Conservation (phyloP, 208 protist species). For the Leishmania mexicana region DNA sequence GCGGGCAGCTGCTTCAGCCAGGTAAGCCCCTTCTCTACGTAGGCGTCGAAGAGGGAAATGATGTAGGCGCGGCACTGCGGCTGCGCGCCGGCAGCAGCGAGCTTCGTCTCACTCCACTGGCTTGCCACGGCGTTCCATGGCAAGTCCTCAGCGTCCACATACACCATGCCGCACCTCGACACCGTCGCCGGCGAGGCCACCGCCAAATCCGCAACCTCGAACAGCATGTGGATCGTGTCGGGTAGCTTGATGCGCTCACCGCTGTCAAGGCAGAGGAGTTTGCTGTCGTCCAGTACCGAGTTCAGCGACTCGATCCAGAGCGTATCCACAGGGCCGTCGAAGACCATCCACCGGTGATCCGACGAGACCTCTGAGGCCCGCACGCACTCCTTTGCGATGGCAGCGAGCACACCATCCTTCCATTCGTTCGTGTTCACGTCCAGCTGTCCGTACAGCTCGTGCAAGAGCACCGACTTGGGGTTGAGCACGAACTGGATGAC, state of each 20-base stretch:
- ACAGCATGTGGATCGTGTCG: slow-evolving; percentile 96
- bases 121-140: slow-evolving; percentile 92
- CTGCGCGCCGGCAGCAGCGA: slow-evolving; percentile 53
- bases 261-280: slow-evolving; percentile 98
- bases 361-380: slow-evolving; percentile 74
- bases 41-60: slow-evolving; percentile 87
- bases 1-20: slow-evolving; percentile 79
- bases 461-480: slow-evolving; percentile 97
- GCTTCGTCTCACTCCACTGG: slow-evolving; percentile 89
- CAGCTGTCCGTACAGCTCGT: slow-evolving; percentile 97
- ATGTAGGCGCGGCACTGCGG: slow-evolving; percentile 85
- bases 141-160: slow-evolving; percentile 93
- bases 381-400: slow-evolving; percentile 91
- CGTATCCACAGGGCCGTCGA: slow-evolving; percentile 99
- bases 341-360: slow-evolving; percentile 97
- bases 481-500: slow-evolving; percentile 96
- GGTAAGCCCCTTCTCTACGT: slow-evolving; percentile 85
- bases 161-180: slow-evolving; percentile 98
- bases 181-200: slow-evolving; percentile 98
- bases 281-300: slow-evolving; percentile 98
- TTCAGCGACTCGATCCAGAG: slow-evolving; percentile 99
- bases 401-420: slow-evolving; percentile 92
- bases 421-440: slow-evolving; percentile 96
- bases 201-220: slow-evolving; percentile 97
- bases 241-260: slow-evolving; percentile 97